Base-by-base conservation (phyloP, 2,329 filamentous ascomycete genomes). In the Penicillium janthinellum region DNA sequence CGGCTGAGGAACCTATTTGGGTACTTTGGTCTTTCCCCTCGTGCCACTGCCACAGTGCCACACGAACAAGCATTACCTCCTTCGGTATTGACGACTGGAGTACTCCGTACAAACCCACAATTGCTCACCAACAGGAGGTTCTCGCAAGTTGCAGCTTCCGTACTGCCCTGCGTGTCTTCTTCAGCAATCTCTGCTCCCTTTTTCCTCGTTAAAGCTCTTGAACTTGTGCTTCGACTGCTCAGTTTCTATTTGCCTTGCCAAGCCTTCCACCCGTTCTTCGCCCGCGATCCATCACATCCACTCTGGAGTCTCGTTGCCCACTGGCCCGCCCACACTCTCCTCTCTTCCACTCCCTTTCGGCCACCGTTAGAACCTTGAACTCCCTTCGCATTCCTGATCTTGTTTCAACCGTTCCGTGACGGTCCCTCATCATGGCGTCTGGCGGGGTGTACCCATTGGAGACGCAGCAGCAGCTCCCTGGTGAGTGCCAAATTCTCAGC, bases 381-480 rank as follows among this genome's bases (percentile, higher is more conserved):
- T 22, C n/a, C 15, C 17, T 38, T 34, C 34, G 38, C 57, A 38
- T 57, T 44, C 54, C 35, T 22, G 45, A 54, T 52, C 59, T n/a
- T n/a, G 37, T 22, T 25, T 49, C 53, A 42, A 17, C 15, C 47
- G 10, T 14, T 49, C 35, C 6, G 8, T 37, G 47, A 38, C 31
- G 5, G 35, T 37, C 10, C 28, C 34, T 56, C 48, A 64, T 41
- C 54, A 73, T 73, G 71, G 64, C 70, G 22, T 68, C 64, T 49
- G 69, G 68, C 45, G 69, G 69, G 59, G 67, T 66, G 8, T 67
- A 71, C 59, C 67, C 70, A 3, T 61, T 73, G 62, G 69, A 73
- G 15, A 60, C 65, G 34, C 63, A 67, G 37, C 63, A 67, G 37
- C 62, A 63, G 5, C 37, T 60, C 8, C 54, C 58, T 57, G 66